phyloP scores from a whole-genome alignment of 108 stramenopile species.

The Nitzschia sp. region DNA sequence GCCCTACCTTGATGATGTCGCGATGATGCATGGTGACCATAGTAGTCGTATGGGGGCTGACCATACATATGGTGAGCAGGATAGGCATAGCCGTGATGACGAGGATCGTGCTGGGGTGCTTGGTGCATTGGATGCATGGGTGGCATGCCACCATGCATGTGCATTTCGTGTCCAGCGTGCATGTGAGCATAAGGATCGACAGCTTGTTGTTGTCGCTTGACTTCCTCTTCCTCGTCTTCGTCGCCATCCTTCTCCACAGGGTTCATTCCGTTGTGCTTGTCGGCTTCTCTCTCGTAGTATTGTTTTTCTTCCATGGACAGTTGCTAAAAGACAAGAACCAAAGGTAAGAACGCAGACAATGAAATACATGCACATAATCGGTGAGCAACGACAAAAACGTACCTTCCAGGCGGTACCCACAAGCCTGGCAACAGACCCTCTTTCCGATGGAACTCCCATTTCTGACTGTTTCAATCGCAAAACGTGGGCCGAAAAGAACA shows the following conservation, averaged over 20 bases:
- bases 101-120: constrained; percentile 45
- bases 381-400: constrained; percentile 1
- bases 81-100: constrained; percentile 42
- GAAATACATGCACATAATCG: too few relatives aligned
- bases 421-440: constrained; percentile 71
- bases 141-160: constrained; percentile 43
- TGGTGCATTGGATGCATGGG: constrained; percentile 45
- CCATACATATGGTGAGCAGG: constrained; percentile 39
- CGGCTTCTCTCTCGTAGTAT: constrained; percentile 76
- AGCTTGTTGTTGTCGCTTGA: constrained; percentile 11
- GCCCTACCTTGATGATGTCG: constrained; percentile 22
- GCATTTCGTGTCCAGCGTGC: constrained; percentile 42
- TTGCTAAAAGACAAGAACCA: constrained; percentile 17
- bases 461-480: constrained; percentile 62
- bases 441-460: constrained; percentile 66
- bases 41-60: constrained; percentile 44
- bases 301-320: constrained; percentile 71
- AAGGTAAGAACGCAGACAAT: not conserved
- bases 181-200: constrained; percentile 26
- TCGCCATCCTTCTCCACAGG: constrained; percentile 50
- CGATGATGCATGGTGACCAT: constrained; percentile 36
- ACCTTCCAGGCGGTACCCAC: constrained; percentile 83
- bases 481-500: constrained; percentile 81
- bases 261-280: constrained; percentile 67
- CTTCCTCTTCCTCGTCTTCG: constrained; percentile 52